Evolutionary conservation across 2,329 filamentous ascomycete species (phyloP).

Genomic region (Penicillium griseofulvum): DNA sequence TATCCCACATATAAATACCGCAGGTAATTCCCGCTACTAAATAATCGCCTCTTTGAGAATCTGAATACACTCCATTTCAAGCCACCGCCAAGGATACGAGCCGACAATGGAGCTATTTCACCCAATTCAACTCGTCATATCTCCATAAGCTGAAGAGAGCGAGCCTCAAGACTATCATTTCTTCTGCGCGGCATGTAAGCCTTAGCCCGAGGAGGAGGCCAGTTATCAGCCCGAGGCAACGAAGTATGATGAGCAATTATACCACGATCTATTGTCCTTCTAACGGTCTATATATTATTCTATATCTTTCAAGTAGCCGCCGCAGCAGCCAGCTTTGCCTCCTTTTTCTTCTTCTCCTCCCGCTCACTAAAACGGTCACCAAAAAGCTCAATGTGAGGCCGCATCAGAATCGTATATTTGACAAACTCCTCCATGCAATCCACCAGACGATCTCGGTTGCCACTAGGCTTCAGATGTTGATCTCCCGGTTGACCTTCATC

Average conservation of each 20-base stretch:
- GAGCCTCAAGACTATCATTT: too few species aligned
- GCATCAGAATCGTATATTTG: slow-evolving; percentile 65
- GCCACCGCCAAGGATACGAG: too few species aligned
- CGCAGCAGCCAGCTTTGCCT: slow-evolving; percentile 9
- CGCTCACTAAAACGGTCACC: slow-evolving; percentile 63
- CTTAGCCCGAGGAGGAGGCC: background rate
- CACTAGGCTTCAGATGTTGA: slow-evolving; percentile 54
- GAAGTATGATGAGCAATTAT: background rate
- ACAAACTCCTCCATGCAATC: slow-evolving; percentile 71
- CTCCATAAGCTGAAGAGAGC: too few species aligned
- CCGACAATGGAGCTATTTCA: too few species aligned
- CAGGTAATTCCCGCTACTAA: too few species aligned
- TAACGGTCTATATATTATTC: background rate
- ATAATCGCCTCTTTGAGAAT: too few species aligned
- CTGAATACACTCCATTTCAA: too few species aligned
- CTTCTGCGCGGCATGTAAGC: too few species aligned
- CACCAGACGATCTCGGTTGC: slow-evolving; percentile 59
- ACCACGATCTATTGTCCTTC: background rate
- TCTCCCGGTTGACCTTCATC: slow-evolving; percentile 47
- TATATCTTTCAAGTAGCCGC: background rate
- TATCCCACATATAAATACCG: too few species aligned
- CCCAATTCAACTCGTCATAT: too few species aligned
- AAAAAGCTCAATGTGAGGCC: slow-evolving; percentile 60
- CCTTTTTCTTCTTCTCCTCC: slow-evolving; percentile 28
- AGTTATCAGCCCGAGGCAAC: background rate